These are phyloP conservation scores for Santalum album DNA, from an alignment of 164 flowering plant species.

Conservation along the genomic window DNA sequence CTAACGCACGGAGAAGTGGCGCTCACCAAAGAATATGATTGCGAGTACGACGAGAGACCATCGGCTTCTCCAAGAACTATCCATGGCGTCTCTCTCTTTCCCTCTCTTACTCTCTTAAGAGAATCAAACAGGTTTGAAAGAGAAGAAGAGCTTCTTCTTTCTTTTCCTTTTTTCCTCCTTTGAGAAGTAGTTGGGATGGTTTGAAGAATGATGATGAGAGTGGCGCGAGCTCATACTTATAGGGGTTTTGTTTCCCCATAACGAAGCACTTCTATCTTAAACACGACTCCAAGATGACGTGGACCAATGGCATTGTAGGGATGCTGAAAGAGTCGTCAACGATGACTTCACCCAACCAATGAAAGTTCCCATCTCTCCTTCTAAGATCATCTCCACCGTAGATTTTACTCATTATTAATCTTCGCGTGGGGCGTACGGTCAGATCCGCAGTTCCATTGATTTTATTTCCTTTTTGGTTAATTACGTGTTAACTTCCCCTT, in stretches of 20 bases:
- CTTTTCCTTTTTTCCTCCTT: no score
- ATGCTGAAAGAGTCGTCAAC: no score
- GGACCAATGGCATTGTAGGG: constrained; percentile 57
- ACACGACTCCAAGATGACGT: constrained; percentile 26
- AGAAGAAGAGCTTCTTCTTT: no score
- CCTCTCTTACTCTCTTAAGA: neutral
- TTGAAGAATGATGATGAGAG: no score
- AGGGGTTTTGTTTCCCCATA: neutral
- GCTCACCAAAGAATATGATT: constrained; percentile 39
- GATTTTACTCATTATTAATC: no score
- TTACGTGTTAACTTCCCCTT: no score
- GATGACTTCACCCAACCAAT: constrained; percentile 16
- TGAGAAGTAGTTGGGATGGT: no score
- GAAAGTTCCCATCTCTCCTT: constrained; percentile 9
- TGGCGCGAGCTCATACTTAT: neutral
- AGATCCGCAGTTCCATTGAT: no score
- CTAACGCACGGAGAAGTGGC: neutral
- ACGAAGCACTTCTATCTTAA: neutral
- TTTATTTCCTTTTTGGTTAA: no score
- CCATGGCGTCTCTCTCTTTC: constrained; percentile 27
- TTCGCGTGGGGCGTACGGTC: neutral
- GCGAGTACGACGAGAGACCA: constrained; percentile 30
- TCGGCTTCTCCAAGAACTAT: constrained; percentile 36
- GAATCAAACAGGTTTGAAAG: no score
- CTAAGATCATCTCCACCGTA: no score